phyloP scores from a whole-genome alignment of 768 basidiomycete genomes.

The Rhizopogon rudus region DNA sequence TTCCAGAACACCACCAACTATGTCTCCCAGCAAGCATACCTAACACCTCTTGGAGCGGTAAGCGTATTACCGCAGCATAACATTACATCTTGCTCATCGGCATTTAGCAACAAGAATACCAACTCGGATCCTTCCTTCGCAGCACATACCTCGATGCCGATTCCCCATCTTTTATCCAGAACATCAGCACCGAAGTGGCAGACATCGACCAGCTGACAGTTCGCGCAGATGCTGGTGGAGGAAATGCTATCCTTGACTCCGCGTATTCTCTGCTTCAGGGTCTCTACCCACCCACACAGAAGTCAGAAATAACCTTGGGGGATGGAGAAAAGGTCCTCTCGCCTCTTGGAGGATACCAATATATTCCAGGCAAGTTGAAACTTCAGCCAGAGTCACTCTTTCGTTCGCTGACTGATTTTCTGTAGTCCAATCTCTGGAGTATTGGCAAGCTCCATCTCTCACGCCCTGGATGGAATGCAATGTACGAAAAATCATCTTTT shows the following conservation, averaged over 20 bases:
- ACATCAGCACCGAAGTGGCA: constrained; percentile 58
- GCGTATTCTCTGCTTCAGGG: constrained; percentile 74
- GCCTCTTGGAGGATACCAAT: constrained; percentile 74
- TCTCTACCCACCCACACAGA: constrained; percentile 66
- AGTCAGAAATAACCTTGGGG: constrained; percentile 63
- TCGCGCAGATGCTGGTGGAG: constrained; percentile 70
- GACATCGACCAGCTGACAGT: constrained; percentile 63
- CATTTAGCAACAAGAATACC: constrained; percentile 54
- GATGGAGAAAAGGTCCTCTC: constrained; percentile 62
- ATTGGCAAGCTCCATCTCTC: constrained; percentile 45
- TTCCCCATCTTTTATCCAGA: constrained; percentile 58
- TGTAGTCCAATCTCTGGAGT: constrained; percentile 41
- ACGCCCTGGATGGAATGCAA: constrained; percentile 66
- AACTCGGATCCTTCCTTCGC: constrained; percentile 52
- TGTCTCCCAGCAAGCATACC: constrained; percentile 48
- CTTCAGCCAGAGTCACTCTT: not conserved
- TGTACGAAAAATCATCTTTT: constrained; percentile 15
- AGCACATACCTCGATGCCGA: constrained; percentile 53
- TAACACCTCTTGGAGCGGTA: constrained; percentile 66
- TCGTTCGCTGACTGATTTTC: not conserved
- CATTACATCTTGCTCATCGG: not conserved
- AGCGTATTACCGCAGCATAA: constrained; percentile 7
- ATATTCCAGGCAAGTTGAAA: constrained; percentile 41
- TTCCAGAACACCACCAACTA: constrained; percentile 66
- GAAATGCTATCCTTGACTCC: constrained; percentile 76